Percentiles rank a stretch among this genome's conserved stretches.
These are phyloP conservation scores for Vitis riparia DNA, from an alignment of 164 flowering plant species.

Conservation along the genomic window DNA sequence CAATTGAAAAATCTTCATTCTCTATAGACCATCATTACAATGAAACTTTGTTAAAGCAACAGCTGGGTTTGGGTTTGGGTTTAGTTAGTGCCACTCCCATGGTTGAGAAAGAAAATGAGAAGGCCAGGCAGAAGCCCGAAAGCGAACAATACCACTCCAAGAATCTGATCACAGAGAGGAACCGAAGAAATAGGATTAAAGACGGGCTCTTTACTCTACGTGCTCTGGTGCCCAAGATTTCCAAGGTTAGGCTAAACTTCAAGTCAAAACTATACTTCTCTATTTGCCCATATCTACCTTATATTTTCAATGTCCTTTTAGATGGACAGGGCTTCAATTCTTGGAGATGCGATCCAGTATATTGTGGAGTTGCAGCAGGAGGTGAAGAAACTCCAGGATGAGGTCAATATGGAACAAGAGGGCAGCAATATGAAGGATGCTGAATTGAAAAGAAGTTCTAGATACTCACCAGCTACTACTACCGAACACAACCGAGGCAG, in stretches of 20 bases:
- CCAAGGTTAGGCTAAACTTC: conserved; percentile 40
- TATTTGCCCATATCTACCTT: too few relatives aligned
- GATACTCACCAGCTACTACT: not conserved
- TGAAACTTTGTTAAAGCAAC: conserved; percentile 6
- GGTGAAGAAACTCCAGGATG: conserved; percentile 31
- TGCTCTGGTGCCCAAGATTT: conserved; percentile 62
- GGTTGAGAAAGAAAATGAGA: conserved; percentile 5
- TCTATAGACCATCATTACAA: not conserved
- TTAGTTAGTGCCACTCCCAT: not conserved
- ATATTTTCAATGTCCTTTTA: conserved; percentile 10
- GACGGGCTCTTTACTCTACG: conserved; percentile 45
- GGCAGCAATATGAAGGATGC: conserved; percentile 9
- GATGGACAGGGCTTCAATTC: conserved; percentile 63
- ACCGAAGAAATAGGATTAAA: conserved; percentile 48
- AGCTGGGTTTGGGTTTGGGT: not conserved
- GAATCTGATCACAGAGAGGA: conserved; percentile 59
- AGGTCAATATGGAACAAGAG: conserved; percentile 40
- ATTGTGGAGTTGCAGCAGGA: conserved; percentile 44
- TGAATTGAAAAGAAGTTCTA: conserved; percentile 1
- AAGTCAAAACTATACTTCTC: too few relatives aligned
- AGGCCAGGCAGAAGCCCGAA: not conserved
- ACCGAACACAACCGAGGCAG: conserved; percentile 1
- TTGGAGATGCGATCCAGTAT: conserved; percentile 57
- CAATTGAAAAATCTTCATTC: conserved; percentile 2
- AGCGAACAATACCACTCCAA: conserved; percentile 29